Base-by-base conservation (phyloP, 768 basidiomycete species). In the Amanita pallidorosea region DNA sequence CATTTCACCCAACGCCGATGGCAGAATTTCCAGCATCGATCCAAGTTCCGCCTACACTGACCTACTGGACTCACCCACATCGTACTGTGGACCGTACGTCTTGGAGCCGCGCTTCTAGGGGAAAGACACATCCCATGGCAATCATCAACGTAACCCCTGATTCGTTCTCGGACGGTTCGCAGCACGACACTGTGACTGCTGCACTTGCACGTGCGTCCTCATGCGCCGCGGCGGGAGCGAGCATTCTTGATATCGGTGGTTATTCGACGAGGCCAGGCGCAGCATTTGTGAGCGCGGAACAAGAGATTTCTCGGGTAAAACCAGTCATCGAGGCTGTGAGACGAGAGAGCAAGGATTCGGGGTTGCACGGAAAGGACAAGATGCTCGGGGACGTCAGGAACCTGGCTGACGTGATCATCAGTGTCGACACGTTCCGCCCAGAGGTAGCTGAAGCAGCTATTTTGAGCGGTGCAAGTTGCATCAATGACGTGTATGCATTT, bases 101-200 rank as follows among this genome's bases (percentile, higher is more conserved):
- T 25, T 33, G 40, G n/a, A 22, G 9, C 27, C 2, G n/a, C 23
- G 47, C 47, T 15, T 23, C 41, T 4, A 59, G 59, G 13, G 17
- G 31, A 18, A 60, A 55, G 22, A 85, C 88, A 1, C 75, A 78
- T 51, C 62, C 97, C 52, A 97, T 98, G 95, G 85, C 85, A 0
- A 96, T 89, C 1, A 75, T 99, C 51, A 97, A 98, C 61, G 76
- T 77, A 5, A 97, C 95, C 0, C 94, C 95, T 2, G 95, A 99
- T 66, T 96, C 94, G 0, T 97, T 97, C 67, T 97, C 94, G 0
- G 93, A 97, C 55, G 92, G 92, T 8, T 74, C 81, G 1, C 61
- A 65, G 17, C 71, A 85, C 62, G 70, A 75, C 54, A 73, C 72
- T 0, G 56, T 82, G 9, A 56, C 73, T 0, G 62, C 71, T 8